These are phyloP conservation scores for Phytopythium helicoides DNA, from an alignment of 352 stramenopile genomes.

Conservation along the genomic window DNA sequence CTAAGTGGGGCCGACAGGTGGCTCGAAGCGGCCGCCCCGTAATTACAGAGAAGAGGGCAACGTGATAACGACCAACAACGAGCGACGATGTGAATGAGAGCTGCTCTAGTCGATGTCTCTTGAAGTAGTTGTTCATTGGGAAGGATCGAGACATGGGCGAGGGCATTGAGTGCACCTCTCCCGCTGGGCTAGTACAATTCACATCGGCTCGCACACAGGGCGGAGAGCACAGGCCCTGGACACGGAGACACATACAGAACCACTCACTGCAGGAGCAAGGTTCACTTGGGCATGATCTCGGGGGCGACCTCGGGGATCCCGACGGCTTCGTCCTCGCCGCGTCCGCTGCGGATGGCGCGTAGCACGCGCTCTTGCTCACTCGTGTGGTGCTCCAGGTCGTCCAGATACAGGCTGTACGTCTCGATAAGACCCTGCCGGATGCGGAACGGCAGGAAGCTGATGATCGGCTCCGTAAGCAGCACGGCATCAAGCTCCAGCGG, in stretches of 20 bases:
- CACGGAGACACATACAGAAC: background rate
- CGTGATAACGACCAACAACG: too few species aligned
- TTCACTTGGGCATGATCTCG: conserved; percentile 7
- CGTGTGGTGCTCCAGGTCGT: conserved; percentile 82
- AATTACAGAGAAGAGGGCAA: background rate
- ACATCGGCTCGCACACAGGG: too few species aligned
- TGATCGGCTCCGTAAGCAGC: conserved; percentile 80
- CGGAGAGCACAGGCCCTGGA: too few species aligned
- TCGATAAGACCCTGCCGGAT: conserved; percentile 87
- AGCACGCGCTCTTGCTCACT: conserved; percentile 82
- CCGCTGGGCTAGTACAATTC: too few species aligned
- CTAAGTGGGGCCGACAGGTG: background rate
- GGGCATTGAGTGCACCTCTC: too few species aligned
- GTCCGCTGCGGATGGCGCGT: conserved; percentile 71
- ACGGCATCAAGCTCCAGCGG: conserved; percentile 83
- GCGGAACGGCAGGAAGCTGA: conserved; percentile 75
- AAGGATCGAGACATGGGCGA: too few species aligned
- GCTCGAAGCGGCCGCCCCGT: background rate
- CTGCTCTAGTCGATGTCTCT: too few species aligned
- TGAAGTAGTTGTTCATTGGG: too few species aligned
- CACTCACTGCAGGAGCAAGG: background rate
- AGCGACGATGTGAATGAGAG: too few species aligned
- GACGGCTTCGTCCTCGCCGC: conserved; percentile 18
- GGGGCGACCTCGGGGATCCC: conserved; percentile 19
- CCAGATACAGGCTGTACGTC: conserved; percentile 85